These are phyloP conservation scores for Cyathus pygmaeus DNA, from an alignment of 1,284 basidiomycete species.

Conservation along the genomic window DNA sequence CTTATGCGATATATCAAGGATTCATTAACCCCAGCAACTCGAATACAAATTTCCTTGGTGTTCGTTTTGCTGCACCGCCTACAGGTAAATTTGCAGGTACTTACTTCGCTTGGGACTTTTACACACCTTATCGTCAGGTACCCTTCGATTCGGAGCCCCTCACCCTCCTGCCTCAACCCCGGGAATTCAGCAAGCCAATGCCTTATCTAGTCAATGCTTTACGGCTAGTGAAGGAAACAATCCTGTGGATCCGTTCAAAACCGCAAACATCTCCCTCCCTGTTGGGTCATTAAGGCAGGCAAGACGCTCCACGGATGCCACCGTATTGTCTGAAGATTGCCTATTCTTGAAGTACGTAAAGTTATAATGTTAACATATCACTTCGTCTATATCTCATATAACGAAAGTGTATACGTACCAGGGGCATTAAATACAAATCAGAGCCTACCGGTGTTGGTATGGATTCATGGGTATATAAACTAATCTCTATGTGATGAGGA, in stretches of 20 bases:
- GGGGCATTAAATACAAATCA: constrained; percentile 2
- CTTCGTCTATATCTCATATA: not conserved
- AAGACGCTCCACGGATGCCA: not conserved
- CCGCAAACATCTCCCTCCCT: not conserved
- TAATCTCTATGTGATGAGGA: constrained; percentile 14
- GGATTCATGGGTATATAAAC: constrained; percentile 45
- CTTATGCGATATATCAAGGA: constrained; percentile 25
- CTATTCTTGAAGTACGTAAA: constrained; percentile 46
- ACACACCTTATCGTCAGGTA: not conserved
- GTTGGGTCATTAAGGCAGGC: not conserved
- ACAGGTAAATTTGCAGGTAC: constrained; percentile 14
- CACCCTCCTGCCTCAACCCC: not conserved
- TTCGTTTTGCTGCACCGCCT: constrained; percentile 25
- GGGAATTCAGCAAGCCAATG: constrained; percentile 1
- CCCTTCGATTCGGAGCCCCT: not conserved
- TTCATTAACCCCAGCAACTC: constrained; percentile 12
- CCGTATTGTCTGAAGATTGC: constrained; percentile 45
- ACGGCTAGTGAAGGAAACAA: not conserved
- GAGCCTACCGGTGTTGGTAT: constrained; percentile 43
- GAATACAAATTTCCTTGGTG: constrained; percentile 5
- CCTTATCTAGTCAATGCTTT: not conserved
- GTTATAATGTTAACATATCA: not conserved
- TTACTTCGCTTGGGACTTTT: too few relatives aligned
- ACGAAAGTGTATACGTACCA: constrained; percentile 29
- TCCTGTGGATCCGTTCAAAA: constrained; percentile 1